Percentiles rank a stretch among this genome's conserved stretches.
Conservation (phyloP, 2,329 filamentous ascomycete genomes). For the Aspergillus fumigatus region DNA sequence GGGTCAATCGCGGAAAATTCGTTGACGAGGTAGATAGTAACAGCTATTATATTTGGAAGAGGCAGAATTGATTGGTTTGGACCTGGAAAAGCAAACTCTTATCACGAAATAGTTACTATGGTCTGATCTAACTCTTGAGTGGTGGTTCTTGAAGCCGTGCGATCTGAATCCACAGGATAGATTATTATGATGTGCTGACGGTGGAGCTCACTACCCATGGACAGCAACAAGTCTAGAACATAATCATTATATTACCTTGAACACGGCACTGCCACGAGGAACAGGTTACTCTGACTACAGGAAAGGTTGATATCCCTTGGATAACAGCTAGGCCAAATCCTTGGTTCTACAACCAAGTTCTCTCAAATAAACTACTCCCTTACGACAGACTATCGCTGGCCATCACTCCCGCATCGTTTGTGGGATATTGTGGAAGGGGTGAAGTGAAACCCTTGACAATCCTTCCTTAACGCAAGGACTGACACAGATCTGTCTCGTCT, state of each 20-base stretch:
- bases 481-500: background rate
- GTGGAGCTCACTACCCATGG: no score
- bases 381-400: background rate
- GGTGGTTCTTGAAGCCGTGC: background rate
- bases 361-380: background rate
- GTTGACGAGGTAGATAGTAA: background rate
- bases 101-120: background rate
- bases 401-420: background rate
- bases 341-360: background rate
- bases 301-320: background rate
- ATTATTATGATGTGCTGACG: background rate
- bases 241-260: background rate
- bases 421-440: background rate
- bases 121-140: background rate
- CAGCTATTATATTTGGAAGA: background rate
- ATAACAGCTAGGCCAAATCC: background rate
- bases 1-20: background rate
- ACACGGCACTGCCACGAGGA: background rate
- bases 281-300: background rate
- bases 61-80: background rate
- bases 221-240: background rate
- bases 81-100: background rate
- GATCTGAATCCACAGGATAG: background rate
- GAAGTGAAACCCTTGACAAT: background rate
- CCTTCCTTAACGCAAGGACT: background rate